Conservation (phyloP, 306 rosid genomes). For the Aeschynomene evenia region DNA sequence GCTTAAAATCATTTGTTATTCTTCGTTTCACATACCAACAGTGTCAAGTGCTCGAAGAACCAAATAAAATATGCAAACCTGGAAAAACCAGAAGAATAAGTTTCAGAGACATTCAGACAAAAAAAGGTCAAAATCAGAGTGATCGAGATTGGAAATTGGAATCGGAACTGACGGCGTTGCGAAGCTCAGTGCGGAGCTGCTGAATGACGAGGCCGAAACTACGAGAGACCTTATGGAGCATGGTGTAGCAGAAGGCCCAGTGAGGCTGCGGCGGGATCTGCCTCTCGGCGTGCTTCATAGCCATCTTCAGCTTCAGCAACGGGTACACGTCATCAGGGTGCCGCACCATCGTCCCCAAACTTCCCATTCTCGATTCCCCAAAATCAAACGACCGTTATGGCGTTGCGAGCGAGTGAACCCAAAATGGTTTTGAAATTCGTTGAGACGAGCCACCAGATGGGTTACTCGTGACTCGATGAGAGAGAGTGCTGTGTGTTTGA, state of each 20-base stretch:
- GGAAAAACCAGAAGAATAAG: slow-evolving; percentile 38
- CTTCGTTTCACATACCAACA: slow-evolving; percentile 48
- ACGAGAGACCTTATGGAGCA: slow-evolving; percentile 92
- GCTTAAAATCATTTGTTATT: background rate
- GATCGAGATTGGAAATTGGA: background rate
- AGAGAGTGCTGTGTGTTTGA: background rate
- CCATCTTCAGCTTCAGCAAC: slow-evolving; percentile 74
- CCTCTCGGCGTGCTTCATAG: slow-evolving; percentile 74
- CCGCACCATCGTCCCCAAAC: slow-evolving; percentile 60
- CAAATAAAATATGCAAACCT: slow-evolving; percentile 93
- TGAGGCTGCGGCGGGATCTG: slow-evolving; percentile 93
- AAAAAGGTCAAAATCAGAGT: background rate
- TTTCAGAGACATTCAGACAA: background rate
- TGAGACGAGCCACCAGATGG: background rate
- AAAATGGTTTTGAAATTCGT: background rate
- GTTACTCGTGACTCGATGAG: background rate
- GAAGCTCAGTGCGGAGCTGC: slow-evolving; percentile 81
- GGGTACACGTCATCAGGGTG: slow-evolving; percentile 91
- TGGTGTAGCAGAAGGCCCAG: slow-evolving; percentile 82
- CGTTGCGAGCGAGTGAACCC: background rate
- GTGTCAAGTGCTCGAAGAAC: slow-evolving; percentile 96
- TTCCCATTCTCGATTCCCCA: slow-evolving; percentile 48
- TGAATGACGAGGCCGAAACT: slow-evolving; percentile 90
- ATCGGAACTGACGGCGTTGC: slow-evolving; percentile 71
- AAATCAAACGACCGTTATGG: background rate